A percentile compares a stretch with the other conserved stretches of the same genome.
Evolutionary conservation across 2,329 filamentous ascomycete species (phyloP).

Genomic region (Metarhizium guizhouense): DNA sequence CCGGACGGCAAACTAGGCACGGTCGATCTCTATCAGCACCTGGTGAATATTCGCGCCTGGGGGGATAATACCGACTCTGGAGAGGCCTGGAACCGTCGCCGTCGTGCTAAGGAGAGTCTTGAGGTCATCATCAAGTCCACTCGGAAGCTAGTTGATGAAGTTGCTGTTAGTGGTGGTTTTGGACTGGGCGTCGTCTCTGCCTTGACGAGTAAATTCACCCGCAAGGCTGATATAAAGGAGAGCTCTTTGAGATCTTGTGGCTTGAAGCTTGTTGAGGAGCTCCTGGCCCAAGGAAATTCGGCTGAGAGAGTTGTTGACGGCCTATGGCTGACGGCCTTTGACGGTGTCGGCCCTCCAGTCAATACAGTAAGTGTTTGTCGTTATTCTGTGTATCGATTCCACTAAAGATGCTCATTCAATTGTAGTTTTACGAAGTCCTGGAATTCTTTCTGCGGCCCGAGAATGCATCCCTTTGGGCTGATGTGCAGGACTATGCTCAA

Average conservation of each 20-base stretch:
- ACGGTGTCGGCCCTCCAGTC: conserved; percentile 29
- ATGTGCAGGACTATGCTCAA: conserved; percentile 30
- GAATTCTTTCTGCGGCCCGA: conserved; percentile 31
- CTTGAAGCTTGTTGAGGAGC: conserved; percentile 26
- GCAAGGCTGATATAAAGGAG: conserved; percentile 20
- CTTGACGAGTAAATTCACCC: conserved; percentile 13
- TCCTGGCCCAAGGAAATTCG: conserved; percentile 23
- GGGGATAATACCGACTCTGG: conserved; percentile 38
- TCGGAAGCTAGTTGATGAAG: conserved; percentile 29
- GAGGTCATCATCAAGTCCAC: conserved; percentile 28
- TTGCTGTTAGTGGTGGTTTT: conserved; percentile 19
- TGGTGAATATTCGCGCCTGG: conserved; percentile 35
- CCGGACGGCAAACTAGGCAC: conserved; percentile 37
- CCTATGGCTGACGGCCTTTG: conserved; percentile 31
- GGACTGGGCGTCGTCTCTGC: conserved; percentile 18
- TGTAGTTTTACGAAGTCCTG: conserved; percentile 34
- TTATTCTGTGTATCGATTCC: background rate
- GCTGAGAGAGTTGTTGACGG: conserved; percentile 25
- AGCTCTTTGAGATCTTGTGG: conserved; percentile 30
- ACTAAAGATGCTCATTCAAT: background rate
- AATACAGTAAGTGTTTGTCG: conserved; percentile 21
- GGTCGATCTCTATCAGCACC: conserved; percentile 31
- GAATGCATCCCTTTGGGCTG: conserved; percentile 30
- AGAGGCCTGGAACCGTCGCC: conserved; percentile 36
- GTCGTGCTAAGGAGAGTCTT: conserved; percentile 30